Evolutionary conservation across 306 rosid species (phyloP).

Genomic region (Citrullus colocynthis): DNA sequence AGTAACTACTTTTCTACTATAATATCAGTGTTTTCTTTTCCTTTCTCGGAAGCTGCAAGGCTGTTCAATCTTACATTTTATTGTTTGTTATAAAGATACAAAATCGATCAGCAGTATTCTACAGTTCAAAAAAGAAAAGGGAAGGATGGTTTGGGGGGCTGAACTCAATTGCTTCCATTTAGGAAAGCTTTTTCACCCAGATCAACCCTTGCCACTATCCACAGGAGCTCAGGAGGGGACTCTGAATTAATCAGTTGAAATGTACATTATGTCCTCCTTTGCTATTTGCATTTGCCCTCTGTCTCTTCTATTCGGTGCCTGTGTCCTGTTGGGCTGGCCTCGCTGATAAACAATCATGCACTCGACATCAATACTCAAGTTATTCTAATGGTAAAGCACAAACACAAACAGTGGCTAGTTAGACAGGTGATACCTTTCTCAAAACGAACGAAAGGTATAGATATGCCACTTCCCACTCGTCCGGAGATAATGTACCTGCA

Average conservation of each 20-base stretch:
- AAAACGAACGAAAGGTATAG: slow-evolving; percentile 47
- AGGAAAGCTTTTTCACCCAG: neutral
- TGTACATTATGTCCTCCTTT: slow-evolving; percentile 46
- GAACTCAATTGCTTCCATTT: neutral
- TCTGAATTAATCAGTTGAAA: slow-evolving; percentile 15
- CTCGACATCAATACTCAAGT: neutral
- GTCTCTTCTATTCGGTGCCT: slow-evolving; percentile 26
- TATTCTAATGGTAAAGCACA: neutral
- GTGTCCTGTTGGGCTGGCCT: slow-evolving; percentile 56
- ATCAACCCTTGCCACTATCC: neutral
- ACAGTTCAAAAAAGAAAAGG: neutral
- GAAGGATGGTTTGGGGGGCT: neutral
- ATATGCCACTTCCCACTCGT: slow-evolving; percentile 68
- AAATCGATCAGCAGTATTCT: slow-evolving; percentile 16
- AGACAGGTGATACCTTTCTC: slow-evolving; percentile 28
- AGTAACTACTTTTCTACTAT: neutral
- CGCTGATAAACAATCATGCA: slow-evolving; percentile 34
- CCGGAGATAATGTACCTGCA: slow-evolving; percentile 48
- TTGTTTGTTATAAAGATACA: slow-evolving; percentile 11
- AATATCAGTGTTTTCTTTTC: neutral
- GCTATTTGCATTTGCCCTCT: slow-evolving; percentile 56
- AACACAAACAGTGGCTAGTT: neutral
- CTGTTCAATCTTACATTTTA: neutral
- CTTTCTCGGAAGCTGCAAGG: slow-evolving; percentile 3
- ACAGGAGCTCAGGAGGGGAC: neutral